Evolutionary conservation across 106 monocot species (phyloP).

Genomic region (Allium fistulosum): DNA sequence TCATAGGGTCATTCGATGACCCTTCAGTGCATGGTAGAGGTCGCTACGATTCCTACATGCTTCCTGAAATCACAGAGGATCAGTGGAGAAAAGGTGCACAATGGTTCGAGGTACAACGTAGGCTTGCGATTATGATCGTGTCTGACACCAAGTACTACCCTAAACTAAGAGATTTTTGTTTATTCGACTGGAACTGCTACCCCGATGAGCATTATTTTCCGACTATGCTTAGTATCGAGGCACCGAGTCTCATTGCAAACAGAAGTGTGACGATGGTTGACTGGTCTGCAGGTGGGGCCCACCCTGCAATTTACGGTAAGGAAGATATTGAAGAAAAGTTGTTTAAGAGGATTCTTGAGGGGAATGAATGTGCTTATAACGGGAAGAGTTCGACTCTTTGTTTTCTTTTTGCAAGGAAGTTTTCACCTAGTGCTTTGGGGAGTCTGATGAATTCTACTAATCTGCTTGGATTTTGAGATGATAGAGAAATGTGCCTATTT

Average conservation of each 20-base stretch:
- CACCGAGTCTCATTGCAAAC: constrained; percentile 32
- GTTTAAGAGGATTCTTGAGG: constrained; percentile 21
- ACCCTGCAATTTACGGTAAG: constrained; percentile 44
- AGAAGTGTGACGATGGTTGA: constrained; percentile 33
- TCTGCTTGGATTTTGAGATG: constrained; percentile 12
- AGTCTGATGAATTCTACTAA: constrained; percentile 28
- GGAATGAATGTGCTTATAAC: constrained; percentile 27
- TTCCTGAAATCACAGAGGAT: constrained; percentile 28
- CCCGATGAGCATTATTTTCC: constrained; percentile 80
- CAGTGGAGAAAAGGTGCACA: constrained; percentile 76
- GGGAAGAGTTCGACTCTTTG: constrained; percentile 20
- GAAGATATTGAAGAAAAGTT: constrained; percentile 30
- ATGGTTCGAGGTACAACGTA: constrained; percentile 53
- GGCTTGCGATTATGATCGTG: constrained; percentile 29
- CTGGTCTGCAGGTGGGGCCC: constrained; percentile 60
- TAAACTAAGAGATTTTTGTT: constrained; percentile 41
- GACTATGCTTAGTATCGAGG: constrained; percentile 49
- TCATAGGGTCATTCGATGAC: constrained; percentile 40
- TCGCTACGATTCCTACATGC: constrained; percentile 37
- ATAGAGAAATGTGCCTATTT: not conserved
- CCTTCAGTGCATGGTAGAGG: constrained; percentile 38
- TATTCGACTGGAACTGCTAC: constrained; percentile 31
- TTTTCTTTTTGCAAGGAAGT: constrained; percentile 55
- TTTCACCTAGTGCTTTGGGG: constrained; percentile 43
- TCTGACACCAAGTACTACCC: constrained; percentile 44